Evolutionary conservation across 371 early-diverging fungal genomes (phyloP).

Genomic region (Coemansia sp.): DNA sequence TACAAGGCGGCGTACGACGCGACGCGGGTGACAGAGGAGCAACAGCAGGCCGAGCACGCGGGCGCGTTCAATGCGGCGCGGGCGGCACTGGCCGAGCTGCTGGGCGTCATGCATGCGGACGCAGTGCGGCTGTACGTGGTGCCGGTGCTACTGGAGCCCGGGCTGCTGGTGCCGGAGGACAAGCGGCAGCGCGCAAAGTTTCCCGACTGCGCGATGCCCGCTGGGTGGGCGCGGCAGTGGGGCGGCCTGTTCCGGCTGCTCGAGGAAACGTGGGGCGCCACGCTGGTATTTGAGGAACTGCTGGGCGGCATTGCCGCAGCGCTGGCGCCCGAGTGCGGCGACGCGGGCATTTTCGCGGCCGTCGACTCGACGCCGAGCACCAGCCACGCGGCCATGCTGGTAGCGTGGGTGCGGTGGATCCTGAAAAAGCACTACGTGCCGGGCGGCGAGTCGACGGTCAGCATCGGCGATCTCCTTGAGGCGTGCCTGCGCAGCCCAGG

Average conservation of each 20-base stretch:
- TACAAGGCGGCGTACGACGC: constrained; percentile 8
- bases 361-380: constrained; percentile 16
- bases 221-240: constrained; percentile 12
- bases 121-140: constrained; percentile 68
- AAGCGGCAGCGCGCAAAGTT: constrained; percentile 32
- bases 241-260: constrained; percentile 11
- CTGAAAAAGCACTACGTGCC: constrained; percentile 13
- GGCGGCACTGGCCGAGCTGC: constrained; percentile 68
- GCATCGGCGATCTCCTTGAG: constrained; percentile 42
- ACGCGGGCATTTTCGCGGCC: constrained; percentile 26
- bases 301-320: constrained; percentile 18
- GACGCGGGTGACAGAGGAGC: constrained; percentile 62
- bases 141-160: constrained; percentile 68
- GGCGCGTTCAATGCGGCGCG: constrained; percentile 58
- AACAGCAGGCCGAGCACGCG: constrained; percentile 88
- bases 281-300: constrained; percentile 32
- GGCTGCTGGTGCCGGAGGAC: constrained; percentile 62
- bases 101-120: constrained; percentile 39
- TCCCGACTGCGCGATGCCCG: constrained; percentile 32
- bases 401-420: constrained; percentile 45
- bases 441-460: background rate
- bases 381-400: constrained; percentile 45
- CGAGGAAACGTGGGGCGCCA: constrained; percentile 28
- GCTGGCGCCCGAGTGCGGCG: constrained; percentile 25
- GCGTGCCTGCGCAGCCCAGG: constrained; percentile 45